Evolutionary conservation across 176 grass and related monocot genomes (phyloP), one percentile per base, ranked within the genome.

Genomic region (Rhynchospora tenuis): DNA sequence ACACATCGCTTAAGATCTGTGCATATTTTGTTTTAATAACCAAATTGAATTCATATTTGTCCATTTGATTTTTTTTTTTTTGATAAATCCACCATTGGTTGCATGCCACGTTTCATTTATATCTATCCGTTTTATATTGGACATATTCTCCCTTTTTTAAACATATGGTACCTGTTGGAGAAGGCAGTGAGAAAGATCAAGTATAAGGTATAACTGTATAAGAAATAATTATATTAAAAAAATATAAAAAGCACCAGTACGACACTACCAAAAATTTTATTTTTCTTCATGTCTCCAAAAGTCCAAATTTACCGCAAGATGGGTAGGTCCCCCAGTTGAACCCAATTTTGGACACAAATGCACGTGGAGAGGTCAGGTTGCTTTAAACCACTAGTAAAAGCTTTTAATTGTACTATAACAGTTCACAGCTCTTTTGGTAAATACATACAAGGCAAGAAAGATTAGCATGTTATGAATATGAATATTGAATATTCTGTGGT

Each of bases 311-410:
- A 47, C 9, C 9, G 22, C 57, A 23, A 81, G n/a, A 64, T 20
- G 33, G 58, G 33, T 24, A 14, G 27, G 23, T 9, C 55, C 55
- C 59, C 0, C 1, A 17, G 7, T 26, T 81, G 79, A 61, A 64
- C 29, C 33, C 57, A 59, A 64, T 46, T 81, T 27, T 23, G 58
- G n/a, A 64, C 22, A 81, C 79, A 81, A 27, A 64, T 10, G 55
- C 79, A 81, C 79, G 23, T 81, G 79, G 76, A 80, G 76, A 80
- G 47, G 56, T 43, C 76, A 80, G 27, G 9, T 80, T n/a, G 27
- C 28, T 59, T 80, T 73, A 12, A 47, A 72, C 9, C 69, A 24
- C 9, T 23, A 6, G 8, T 48, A 73, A 33, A 48, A 13, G 10
- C n/a, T 73, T 72, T 72, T 72, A 11, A 46, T 48, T 73, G 68